Evolutionary conservation across 257 asterid genomes (phyloP), one percentile per base, ranked within the genome.

Genomic region (Oldenlandia corymbosa): DNA sequence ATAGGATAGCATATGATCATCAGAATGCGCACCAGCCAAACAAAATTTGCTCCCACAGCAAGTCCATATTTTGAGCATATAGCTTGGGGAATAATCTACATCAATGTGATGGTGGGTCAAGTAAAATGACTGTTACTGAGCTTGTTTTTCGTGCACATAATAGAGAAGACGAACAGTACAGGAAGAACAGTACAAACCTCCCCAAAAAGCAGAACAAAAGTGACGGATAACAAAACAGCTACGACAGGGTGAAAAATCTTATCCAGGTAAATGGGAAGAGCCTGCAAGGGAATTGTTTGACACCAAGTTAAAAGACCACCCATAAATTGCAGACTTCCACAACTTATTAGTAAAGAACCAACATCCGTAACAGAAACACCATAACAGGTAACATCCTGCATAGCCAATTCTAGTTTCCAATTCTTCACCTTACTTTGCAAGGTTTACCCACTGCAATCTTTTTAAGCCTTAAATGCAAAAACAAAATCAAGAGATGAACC

Each of bases 181-280:
- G 10, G 16, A 61, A 14, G 72, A 30, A 54, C 61, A 46, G 39
- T 28, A 73, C 72, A 68, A 81, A 93, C 97, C 99, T 93, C 97
- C 79, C 99, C 99, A 17, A 93, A 93, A 69, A 91, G 88, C 67
- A 93, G 80, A 76, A 93, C 95, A 58, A 93, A 90, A n/a, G 99
- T 93, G 58, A 93, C 99, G 21, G 99, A 93, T 73, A 93, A 87
- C 66, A 93, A 58, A 32, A 93, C 94, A 60, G 97, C 99, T 47
- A 93, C 96, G 14, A 75, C 80, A 3, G 97, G 97, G 77, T 90
- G 97, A 69, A 90, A 93, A 65, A 87, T 73, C 67, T 93, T 93
- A 65, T 93, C 99, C 74, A 93, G 78, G 70, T 81, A 90, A 61
- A 90, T 84, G 2, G 99, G 99, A 47, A 93, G 91, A 71, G 99